Evolutionary conservation across 306 rosid species (phyloP).

Genomic region (Citrullus colocynthis): DNA sequence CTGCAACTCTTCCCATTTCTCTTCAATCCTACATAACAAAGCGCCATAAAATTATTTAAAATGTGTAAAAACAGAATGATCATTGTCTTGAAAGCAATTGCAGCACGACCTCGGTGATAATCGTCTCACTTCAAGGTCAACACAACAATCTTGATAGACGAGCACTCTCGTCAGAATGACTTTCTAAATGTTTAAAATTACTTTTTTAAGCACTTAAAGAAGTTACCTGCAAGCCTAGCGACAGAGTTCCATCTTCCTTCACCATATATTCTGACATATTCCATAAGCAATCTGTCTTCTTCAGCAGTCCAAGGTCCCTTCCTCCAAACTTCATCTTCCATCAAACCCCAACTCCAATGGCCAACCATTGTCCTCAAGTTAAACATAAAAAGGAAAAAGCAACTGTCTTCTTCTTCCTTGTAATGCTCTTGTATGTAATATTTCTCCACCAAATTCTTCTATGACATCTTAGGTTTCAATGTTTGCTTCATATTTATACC

Average conservation of each 20-base stretch:
- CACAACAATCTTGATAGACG: too few species aligned
- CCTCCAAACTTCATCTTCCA: conserved; percentile 72
- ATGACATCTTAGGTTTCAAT: conserved; percentile 12
- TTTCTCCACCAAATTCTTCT: conserved; percentile 24
- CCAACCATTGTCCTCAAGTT: conserved; percentile 32
- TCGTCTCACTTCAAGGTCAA: too few species aligned
- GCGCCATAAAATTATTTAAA: background rate
- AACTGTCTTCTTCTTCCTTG: background rate
- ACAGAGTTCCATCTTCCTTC: conserved; percentile 99
- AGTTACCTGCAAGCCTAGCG: conserved; percentile 64
- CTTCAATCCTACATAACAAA: conserved; percentile 41
- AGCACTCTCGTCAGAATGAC: too few species aligned
- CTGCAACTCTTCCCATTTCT: conserved; percentile 95
- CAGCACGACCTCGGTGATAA: too few species aligned
- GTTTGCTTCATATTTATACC: conserved; percentile 49
- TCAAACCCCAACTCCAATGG: conserved; percentile 51
- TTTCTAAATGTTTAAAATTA: too few species aligned
- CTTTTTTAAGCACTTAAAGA: too few species aligned
- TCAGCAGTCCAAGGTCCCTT: conserved; percentile 99
- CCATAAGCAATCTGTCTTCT: conserved; percentile 72
- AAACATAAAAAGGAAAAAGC: background rate
- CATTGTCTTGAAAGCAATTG: too few species aligned
- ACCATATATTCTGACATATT: conserved; percentile 71
- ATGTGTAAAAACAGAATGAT: background rate
- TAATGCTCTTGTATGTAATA: background rate